Evolutionary conservation across 345 rosid species (phyloP), one percentile per base, ranked within the genome.

Genomic region (Salix arbutifolia): DNA sequence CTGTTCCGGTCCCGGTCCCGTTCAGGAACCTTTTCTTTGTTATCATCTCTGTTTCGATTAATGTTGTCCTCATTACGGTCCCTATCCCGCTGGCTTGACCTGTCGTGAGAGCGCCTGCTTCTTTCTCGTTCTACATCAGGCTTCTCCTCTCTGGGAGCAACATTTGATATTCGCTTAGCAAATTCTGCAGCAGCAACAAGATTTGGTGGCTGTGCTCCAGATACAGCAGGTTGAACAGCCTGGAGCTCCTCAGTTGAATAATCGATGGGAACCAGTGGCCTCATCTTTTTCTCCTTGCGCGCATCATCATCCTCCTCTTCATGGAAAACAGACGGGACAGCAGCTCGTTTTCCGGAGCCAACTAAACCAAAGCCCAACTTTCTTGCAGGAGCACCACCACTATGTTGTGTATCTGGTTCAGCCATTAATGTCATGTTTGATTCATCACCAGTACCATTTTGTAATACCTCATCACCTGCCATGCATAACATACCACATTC

Each of bases 231-330:
- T 74, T 91, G 90, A 74, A 91, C 86, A 21, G 93, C 94, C 76
- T 92, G 88, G 85, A 90, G 84, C 84, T 96, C 98, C 91, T 96
- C 98, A 31, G 91, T 88, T 28, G 99, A 87, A 82, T 96, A 96
- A 87, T 93, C 98, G 78, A 96, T 90, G 65, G 99, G 99, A 83
- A 93, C 98, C 85, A 96, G 88, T 19, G 97, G 99, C 79, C 95
- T 92, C 97, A 92, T 89, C 85, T 90, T 93, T 78, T 90, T 93
- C 46, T 92, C 92, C 85, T 93, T 96, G 7, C 85, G 86, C 3
- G 89, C 92, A 67, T 93, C 99, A 33, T 94, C 97, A 70, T 93
- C 99, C 74, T 95, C 99, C 84, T 96, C 99, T 80, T 89, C 97
- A 48, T 87, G 85, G 89, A 96, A 96, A 80, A 96, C 96, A 79